phyloP scores from a whole-genome alignment of 2,329 filamentous ascomycete genomes.

The Fusarium sp. region DNA sequence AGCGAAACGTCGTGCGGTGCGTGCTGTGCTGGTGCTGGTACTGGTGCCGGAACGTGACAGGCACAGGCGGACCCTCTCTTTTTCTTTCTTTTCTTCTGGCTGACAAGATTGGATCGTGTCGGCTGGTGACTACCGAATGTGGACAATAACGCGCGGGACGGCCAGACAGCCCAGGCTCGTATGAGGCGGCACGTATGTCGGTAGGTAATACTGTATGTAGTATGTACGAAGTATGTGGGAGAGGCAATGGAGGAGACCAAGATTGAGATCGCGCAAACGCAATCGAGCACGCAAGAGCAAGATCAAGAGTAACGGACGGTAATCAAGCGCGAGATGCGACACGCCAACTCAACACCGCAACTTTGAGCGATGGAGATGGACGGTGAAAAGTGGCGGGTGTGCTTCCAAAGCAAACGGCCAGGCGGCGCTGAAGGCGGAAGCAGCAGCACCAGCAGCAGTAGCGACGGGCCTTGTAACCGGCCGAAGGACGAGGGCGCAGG shows the following conservation, averaged over 20 bases:
- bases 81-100: constrained; percentile 9
- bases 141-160: constrained; percentile 21
- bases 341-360: constrained; percentile 42
- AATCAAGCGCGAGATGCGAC: constrained; percentile 46
- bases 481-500: neutral
- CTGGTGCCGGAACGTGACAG: neutral
- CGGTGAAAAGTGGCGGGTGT: constrained; percentile 24
- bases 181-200: constrained; percentile 10
- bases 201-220: neutral
- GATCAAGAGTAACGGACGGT: constrained; percentile 11
- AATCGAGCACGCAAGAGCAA: constrained; percentile 8
- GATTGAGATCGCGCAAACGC: constrained; percentile 11
- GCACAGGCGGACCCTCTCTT: neutral
- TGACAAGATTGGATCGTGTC: constrained; percentile 22
- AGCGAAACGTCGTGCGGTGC: neutral
- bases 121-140: constrained; percentile 35
- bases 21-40: neutral
- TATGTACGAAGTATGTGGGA: neutral
- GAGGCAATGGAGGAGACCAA: neutral
- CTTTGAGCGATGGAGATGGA: constrained; percentile 18
- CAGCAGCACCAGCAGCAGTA: neutral
- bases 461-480: neutral
- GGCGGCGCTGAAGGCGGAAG: constrained; percentile 20
- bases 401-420: constrained; percentile 27
- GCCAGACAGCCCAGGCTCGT: constrained; percentile 12